These are phyloP conservation scores for Simmondsia chinensis DNA, from an alignment of 148 eudicot genomes.

Conservation along the genomic window DNA sequence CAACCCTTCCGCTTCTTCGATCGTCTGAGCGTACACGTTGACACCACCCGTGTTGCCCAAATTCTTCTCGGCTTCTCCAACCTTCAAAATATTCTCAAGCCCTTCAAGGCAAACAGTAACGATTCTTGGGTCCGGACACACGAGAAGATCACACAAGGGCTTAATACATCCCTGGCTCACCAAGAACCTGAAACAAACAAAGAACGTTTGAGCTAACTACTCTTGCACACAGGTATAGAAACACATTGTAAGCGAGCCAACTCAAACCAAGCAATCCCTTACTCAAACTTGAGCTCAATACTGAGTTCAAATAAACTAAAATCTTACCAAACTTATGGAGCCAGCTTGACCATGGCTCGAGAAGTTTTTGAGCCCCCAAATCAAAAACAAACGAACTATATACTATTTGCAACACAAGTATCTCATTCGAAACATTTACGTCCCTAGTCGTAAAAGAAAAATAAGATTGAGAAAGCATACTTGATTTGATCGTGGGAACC, in stretches of 20 bases:
- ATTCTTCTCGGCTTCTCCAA: conserved; percentile 71
- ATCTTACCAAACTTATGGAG: no score
- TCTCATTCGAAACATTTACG: no score
- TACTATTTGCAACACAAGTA: no score
- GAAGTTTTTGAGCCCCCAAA: background rate
- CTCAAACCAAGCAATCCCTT: no score
- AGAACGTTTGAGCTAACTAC: no score
- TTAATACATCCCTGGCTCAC: conserved; percentile 72
- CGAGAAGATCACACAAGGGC: conserved; percentile 76
- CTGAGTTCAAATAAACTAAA: no score
- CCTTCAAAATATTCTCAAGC: conserved; percentile 77
- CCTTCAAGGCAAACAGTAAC: conserved; percentile 89
- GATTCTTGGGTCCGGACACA: conserved; percentile 79
- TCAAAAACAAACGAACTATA: no score
- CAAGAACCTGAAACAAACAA: conserved; percentile 38
- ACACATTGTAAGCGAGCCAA: no score
- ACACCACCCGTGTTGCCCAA: conserved; percentile 46
- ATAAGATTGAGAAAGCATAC: conserved; percentile 17
- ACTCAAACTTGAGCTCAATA: no score
- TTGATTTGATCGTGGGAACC: conserved; percentile 82
- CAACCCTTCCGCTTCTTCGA: conserved; percentile 80
- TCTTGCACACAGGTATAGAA: no score
- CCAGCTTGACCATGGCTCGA: no score
- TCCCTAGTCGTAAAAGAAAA: no score
- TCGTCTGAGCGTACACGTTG: conserved; percentile 62